phyloP scores from a whole-genome alignment of 495 filamentous ascomycete genomes.

The Echria macrotheca region DNA sequence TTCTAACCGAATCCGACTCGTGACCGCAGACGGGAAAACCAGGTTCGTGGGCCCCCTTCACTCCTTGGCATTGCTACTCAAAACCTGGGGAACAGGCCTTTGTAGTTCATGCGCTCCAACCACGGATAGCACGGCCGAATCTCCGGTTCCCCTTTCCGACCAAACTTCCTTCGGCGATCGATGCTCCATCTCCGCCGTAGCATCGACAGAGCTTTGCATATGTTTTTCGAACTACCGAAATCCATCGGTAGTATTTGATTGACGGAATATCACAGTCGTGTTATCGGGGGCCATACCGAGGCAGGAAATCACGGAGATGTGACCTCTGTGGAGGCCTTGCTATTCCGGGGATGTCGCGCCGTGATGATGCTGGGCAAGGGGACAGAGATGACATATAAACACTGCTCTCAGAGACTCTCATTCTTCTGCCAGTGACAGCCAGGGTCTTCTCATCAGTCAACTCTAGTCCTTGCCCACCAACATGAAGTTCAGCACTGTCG shows the following conservation, averaged over 20 bases:
- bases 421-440: background rate
- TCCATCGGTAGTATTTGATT: background rate
- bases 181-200: background rate
- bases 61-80: conserved; percentile 3
- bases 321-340: background rate
- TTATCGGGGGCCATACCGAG: background rate
- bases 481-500: conserved; percentile 5
- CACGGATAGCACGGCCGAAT: background rate
- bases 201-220: background rate
- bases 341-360: background rate
- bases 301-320: background rate
- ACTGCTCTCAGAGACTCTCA: background rate
- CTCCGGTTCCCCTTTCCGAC: background rate
- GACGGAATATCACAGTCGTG: background rate
- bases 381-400: background rate
- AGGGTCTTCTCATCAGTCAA: background rate
- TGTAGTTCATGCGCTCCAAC: background rate
- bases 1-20: too few species aligned
- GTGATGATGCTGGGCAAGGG: background rate
- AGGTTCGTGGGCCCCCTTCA: conserved; percentile 1
- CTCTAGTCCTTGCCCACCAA: background rate
- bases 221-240: background rate
- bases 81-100: conserved; percentile 1
- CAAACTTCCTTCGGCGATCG: background rate
- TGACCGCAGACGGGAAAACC: conserved; percentile 2